These are phyloP conservation scores for Eragrostis tef DNA, from an alignment of 202 grass and related monocot genomes.

Conservation along the genomic window DNA sequence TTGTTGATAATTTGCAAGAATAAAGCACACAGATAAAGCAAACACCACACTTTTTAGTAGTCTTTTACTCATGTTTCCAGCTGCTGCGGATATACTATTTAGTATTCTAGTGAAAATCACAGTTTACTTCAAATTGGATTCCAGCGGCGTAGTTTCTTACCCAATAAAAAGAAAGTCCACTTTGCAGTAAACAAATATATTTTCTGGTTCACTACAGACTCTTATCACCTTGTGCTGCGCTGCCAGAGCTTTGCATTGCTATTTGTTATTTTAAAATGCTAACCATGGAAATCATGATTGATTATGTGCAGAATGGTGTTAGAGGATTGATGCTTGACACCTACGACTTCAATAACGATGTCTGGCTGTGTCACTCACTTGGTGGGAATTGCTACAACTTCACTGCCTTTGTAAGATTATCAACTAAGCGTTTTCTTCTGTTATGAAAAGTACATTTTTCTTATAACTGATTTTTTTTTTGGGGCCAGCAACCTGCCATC, in stretches of 20 bases:
- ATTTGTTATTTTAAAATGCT: constrained; percentile 17
- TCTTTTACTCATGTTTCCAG: background rate
- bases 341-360: constrained; percentile 82
- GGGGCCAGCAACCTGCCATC: constrained; percentile 74
- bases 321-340: constrained; percentile 93
- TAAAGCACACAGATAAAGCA: constrained; percentile 15
- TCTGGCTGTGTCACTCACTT: constrained; percentile 87
- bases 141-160: background rate
- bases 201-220: background rate
- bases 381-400: constrained; percentile 66
- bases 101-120: background rate
- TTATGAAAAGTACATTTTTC: background rate
- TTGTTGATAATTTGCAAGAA: background rate
- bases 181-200: background rate
- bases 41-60: background rate
- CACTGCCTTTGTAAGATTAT: constrained; percentile 77
- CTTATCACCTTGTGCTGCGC: background rate
- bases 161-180: background rate
- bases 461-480: constrained; percentile 31
- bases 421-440: background rate
- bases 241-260: background rate
- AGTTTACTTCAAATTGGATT: constrained; percentile 30
- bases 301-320: constrained; percentile 74
- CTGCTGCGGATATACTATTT: background rate
- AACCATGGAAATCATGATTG: constrained; percentile 21